Evolutionary conservation across 192 early-diverging fungal genomes (phyloP).

Genomic region (Backusella luteola): DNA sequence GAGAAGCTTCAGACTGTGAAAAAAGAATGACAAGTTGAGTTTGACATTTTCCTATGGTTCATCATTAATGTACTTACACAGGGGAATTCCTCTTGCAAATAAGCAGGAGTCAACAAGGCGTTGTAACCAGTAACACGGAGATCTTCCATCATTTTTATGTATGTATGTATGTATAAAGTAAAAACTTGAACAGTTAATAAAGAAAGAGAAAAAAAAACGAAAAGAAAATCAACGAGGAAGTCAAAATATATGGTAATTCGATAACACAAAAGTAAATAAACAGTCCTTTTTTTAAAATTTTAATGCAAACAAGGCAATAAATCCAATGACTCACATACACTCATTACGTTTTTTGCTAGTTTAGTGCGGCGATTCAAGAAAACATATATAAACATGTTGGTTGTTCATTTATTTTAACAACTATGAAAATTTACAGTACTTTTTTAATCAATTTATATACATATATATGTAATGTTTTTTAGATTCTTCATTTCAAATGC

Average conservation of each 20-base stretch:
- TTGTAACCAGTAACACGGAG: conserved; percentile 85
- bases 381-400: background rate
- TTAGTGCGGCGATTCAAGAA: conserved; percentile 12
- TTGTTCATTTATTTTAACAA: background rate
- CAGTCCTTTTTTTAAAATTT: background rate
- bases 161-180: background rate
- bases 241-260: background rate
- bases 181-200: background rate
- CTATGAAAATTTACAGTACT: background rate
- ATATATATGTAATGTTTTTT: background rate
- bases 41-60: background rate
- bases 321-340: conserved; percentile 12
- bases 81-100: conserved; percentile 83
- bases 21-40: background rate
- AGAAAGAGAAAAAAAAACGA: background rate
- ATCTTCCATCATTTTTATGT: conserved; percentile 64
- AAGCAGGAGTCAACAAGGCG: conserved; percentile 85
- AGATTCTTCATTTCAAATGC: background rate
- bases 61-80: conserved; percentile 45
- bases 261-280: conserved; percentile 13
- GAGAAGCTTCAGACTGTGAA: conserved; percentile 26
- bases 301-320: conserved; percentile 5
- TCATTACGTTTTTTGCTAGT: background rate
- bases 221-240: conserved; percentile 3
- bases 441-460: background rate